Conservation (phyloP, 345 rosid genomes). For the Citrus sp. region DNA sequence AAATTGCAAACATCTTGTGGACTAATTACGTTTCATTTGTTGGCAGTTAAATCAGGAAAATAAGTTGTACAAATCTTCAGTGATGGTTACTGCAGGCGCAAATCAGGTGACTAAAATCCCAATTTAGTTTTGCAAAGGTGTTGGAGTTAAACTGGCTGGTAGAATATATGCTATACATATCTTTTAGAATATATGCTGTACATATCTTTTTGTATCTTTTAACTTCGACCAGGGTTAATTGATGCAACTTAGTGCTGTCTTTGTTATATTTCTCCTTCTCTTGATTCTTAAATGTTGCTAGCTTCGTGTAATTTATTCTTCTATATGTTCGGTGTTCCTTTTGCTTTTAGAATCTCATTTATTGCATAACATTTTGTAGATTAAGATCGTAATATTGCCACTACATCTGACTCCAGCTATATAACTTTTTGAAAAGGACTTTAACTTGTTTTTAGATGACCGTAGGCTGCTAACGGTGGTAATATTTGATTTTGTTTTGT, state of each 20-base stretch:
- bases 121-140: neutral
- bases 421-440: neutral
- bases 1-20: neutral
- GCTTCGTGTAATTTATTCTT: neutral
- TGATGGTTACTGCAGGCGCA: slow-evolving; percentile 98
- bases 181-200: neutral
- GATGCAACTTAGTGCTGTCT: neutral
- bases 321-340: neutral
- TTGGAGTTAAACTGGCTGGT: neutral
- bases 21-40: slow-evolving; percentile 5
- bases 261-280: neutral
- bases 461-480: neutral
- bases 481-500: neutral
- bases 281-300: neutral
- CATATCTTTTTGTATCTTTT: neutral
- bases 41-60: slow-evolving; percentile 70
- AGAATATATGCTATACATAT: neutral
- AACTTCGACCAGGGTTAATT: neutral
- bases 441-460: neutral
- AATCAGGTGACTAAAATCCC: slow-evolving; percentile 59
- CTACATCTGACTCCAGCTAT: neutral
- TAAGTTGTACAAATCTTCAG: slow-evolving; percentile 65
- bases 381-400: neutral
- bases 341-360: neutral
- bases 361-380: neutral